Conservation (phyloP, 2,329 filamentous ascomycete genomes). For the Cladobotryum protrusum region DNA sequence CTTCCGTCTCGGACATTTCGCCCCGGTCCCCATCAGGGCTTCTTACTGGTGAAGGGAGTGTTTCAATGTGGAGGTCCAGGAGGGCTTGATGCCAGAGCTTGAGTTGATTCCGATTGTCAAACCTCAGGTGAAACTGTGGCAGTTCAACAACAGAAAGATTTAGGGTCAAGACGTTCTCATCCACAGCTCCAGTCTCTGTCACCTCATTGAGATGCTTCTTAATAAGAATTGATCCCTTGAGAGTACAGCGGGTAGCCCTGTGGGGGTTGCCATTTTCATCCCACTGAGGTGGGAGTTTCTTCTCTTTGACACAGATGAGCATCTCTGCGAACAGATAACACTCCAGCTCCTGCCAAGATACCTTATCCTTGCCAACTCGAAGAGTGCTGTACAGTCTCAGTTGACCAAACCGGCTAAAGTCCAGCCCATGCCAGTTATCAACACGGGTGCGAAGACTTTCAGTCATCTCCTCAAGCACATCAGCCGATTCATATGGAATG, state of each 20-base stretch:
- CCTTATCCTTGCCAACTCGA: slow-evolving; percentile 89
- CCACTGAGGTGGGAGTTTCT: slow-evolving; percentile 63
- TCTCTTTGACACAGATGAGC: slow-evolving; percentile 99
- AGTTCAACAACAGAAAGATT: slow-evolving; percentile 88
- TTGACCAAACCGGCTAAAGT: slow-evolving; percentile 88
- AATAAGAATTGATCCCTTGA: slow-evolving; percentile 96
- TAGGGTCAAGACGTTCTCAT: slow-evolving; percentile 80
- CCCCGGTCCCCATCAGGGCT: slow-evolving; percentile 72
- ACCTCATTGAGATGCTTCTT: slow-evolving; percentile 96
- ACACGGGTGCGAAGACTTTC: slow-evolving; percentile 81
- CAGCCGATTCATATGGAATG: slow-evolving; percentile 66
- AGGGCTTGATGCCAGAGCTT: slow-evolving; percentile 88
- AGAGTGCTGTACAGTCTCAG: slow-evolving; percentile 83
- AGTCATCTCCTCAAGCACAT: slow-evolving; percentile 76
- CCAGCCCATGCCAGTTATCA: slow-evolving; percentile 96
- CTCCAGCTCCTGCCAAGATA: slow-evolving; percentile 95
- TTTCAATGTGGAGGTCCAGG: slow-evolving; percentile 71
- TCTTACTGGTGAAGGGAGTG: slow-evolving; percentile 51
- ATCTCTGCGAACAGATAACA: slow-evolving; percentile 97
- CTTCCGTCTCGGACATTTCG: slow-evolving; percentile 76
- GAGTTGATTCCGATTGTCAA: slow-evolving; percentile 74
- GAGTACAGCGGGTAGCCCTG: slow-evolving; percentile 70
- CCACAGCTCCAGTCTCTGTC: slow-evolving; percentile 59
- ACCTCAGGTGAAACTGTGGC: slow-evolving; percentile 88
- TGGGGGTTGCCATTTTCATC: slow-evolving; percentile 52